A percentile compares a stretch with the other conserved stretches of the same genome.
Evolutionary conservation across 1,284 basidiomycete genomes (phyloP).

Genomic region (Gyrodon tennesseensis): DNA sequence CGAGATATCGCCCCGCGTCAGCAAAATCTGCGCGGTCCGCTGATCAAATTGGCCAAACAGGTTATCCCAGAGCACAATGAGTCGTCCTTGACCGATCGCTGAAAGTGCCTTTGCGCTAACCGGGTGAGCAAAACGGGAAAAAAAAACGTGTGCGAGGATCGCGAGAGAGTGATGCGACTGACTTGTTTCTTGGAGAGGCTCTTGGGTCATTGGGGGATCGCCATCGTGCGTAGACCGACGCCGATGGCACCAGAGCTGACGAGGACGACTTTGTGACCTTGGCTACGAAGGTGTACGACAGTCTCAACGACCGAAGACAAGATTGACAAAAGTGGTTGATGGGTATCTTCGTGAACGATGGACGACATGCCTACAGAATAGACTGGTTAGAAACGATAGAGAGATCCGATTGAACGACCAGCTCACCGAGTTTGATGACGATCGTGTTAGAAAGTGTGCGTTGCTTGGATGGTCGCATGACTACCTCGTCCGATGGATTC

Average conservation of each 20-base stretch:
- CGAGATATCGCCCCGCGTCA: conserved; percentile 95
- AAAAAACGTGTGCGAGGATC: too few relatives aligned
- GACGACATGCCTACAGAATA: conserved; percentile 77
- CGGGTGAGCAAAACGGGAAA: conserved; percentile 15
- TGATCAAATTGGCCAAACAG: conserved; percentile 92
- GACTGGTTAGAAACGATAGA: conserved; percentile 8
- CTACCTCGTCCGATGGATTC: conserved; percentile 20
- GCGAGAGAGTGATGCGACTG: conserved; percentile 18
- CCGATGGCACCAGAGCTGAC: conserved; percentile 97
- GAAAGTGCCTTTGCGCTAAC: conserved; percentile 72
- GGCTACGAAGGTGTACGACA: conserved; percentile 71
- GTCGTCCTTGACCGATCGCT: conserved; percentile 93
- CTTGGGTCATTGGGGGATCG: conserved; percentile 77
- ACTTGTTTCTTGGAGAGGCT: conserved; percentile 89
- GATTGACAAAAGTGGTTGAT: conserved; percentile 86
- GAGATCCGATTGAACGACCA: neutral
- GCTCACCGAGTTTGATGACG: conserved; percentile 80
- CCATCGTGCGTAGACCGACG: conserved; percentile 92
- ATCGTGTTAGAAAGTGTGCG: conserved; percentile 58
- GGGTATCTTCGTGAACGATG: conserved; percentile 88
- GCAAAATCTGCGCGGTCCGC: conserved; percentile 92
- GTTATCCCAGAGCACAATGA: conserved; percentile 97
- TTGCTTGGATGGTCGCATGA: conserved; percentile 31
- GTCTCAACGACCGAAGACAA: conserved; percentile 94
- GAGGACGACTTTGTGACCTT: conserved; percentile 93